A percentile compares a stretch with the other conserved stretches of the same genome.
phyloP scores from a whole-genome alignment of 768 basidiomycete species.

The Gymnopilus junonius region DNA sequence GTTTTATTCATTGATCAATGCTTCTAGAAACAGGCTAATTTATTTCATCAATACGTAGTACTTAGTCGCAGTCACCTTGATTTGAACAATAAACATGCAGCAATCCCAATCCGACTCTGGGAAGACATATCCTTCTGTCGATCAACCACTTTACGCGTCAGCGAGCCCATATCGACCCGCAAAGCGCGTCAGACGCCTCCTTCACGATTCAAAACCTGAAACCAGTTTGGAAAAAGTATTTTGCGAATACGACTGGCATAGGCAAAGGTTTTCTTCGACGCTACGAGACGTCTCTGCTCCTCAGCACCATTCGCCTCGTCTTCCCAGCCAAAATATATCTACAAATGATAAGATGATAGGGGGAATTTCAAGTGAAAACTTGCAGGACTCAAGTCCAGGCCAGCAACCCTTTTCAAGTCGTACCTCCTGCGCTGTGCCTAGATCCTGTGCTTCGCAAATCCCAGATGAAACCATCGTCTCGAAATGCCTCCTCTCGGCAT shows the following conservation, averaged over 20 bases:
- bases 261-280: slow-evolving; percentile 11
- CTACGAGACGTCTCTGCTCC: slow-evolving; percentile 1
- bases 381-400: not conserved
- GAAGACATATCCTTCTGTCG: not conserved
- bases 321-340: not conserved
- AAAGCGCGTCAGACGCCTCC: slow-evolving; percentile 15
- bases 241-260: slow-evolving; percentile 16
- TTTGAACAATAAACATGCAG: not conserved
- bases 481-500: slow-evolving; percentile 4
- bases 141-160: not conserved
- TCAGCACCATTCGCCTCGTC: not conserved
- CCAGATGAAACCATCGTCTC: slow-evolving; percentile 10
- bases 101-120: slow-evolving; percentile 6
- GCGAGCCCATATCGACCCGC: slow-evolving; percentile 3
- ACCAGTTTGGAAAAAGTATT: slow-evolving; percentile 10
- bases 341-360: not conserved
- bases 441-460: not conserved
- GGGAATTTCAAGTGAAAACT: not conserved
- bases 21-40: no score
- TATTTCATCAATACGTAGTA: not conserved
- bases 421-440: not conserved
- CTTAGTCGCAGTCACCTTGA: not conserved
- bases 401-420: not conserved
- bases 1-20: not conserved
- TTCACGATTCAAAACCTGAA: slow-evolving; percentile 15